These are phyloP conservation scores for Ganoderma lingzhi DNA, from an alignment of 1,284 basidiomycete species.

Conservation along the genomic window DNA sequence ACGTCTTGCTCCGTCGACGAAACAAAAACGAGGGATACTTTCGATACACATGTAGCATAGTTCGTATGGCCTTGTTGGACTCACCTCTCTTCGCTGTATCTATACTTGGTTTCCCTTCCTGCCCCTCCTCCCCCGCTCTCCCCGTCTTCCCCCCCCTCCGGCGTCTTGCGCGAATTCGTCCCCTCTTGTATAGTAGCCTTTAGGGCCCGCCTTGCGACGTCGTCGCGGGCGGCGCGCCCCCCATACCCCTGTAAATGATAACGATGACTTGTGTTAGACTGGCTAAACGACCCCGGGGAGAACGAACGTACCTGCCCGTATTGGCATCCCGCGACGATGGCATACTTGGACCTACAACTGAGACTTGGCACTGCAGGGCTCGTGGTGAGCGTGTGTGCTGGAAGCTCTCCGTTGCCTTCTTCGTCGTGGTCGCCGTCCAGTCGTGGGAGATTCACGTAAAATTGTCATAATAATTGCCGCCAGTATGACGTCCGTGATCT, in stretches of 20 bases:
- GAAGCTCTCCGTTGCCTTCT: constrained; percentile 6
- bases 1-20: constrained; percentile 6
- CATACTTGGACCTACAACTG: constrained; percentile 23
- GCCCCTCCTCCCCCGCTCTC: not conserved
- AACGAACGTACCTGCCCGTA: constrained; percentile 27
- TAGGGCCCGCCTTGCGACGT: not conserved
- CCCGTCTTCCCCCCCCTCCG: not conserved
- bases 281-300: not conserved
- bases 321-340: constrained; percentile 17
- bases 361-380: constrained; percentile 5
- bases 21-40: constrained; percentile 23
- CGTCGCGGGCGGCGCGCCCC: constrained; percentile 7
- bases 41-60: constrained; percentile 30
- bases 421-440: constrained; percentile 1
- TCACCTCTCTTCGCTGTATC: constrained; percentile 31
- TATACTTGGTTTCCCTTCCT: constrained; percentile 15
- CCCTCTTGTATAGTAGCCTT: not conserved
- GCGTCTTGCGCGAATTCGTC: not conserved
- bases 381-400: constrained; percentile 5
- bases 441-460: constrained; percentile 10
- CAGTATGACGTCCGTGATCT: not conserved
- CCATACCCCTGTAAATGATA: constrained; percentile 28
- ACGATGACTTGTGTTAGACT: constrained; percentile 11
- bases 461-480: constrained; percentile 1
- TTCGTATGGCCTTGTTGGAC: constrained; percentile 17